A percentile compares a stretch with the other conserved stretches of the same genome.
Conservation (phyloP, 2,329 filamentous ascomycete species). For the Stenocarpella maydis region DNA sequence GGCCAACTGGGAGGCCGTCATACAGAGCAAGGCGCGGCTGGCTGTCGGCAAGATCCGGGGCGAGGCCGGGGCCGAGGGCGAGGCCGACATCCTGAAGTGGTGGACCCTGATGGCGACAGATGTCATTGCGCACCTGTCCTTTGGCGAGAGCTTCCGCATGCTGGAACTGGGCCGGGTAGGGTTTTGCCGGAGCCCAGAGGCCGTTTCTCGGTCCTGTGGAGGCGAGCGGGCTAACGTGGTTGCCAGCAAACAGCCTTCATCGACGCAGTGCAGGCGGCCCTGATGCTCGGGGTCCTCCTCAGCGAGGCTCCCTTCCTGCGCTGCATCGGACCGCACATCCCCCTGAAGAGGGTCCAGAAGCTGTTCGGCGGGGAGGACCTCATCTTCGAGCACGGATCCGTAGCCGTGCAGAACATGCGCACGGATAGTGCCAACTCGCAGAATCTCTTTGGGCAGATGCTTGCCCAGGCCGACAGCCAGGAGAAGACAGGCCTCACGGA, state of each 20-base stretch:
- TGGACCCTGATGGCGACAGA: constrained; percentile 55
- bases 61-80: constrained; percentile 37
- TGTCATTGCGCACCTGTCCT: constrained; percentile 51
- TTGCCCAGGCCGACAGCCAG: constrained; percentile 38
- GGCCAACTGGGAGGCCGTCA: constrained; percentile 21
- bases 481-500: constrained; percentile 35
- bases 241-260: constrained; percentile 40
- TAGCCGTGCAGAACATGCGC: constrained; percentile 27
- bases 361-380: constrained; percentile 26
- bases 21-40: constrained; percentile 21
- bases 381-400: constrained; percentile 22
- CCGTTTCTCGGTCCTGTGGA: neutral
- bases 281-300: constrained; percentile 19
- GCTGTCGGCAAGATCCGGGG: constrained; percentile 27
- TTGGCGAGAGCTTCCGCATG: constrained; percentile 46
- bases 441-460: constrained; percentile 39
- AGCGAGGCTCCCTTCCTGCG: constrained; percentile 19
- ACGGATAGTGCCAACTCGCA: constrained; percentile 27
- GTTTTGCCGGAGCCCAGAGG: neutral
- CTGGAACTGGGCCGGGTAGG: constrained; percentile 39
- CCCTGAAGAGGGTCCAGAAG: constrained; percentile 14
- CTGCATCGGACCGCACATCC: constrained; percentile 13
- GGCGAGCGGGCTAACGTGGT: constrained; percentile 46
- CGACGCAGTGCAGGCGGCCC: constrained; percentile 11
- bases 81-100: constrained; percentile 52